phyloP scores from a whole-genome alignment of 495 filamentous ascomycete species.

The Tuber microsphaerosporum region DNA sequence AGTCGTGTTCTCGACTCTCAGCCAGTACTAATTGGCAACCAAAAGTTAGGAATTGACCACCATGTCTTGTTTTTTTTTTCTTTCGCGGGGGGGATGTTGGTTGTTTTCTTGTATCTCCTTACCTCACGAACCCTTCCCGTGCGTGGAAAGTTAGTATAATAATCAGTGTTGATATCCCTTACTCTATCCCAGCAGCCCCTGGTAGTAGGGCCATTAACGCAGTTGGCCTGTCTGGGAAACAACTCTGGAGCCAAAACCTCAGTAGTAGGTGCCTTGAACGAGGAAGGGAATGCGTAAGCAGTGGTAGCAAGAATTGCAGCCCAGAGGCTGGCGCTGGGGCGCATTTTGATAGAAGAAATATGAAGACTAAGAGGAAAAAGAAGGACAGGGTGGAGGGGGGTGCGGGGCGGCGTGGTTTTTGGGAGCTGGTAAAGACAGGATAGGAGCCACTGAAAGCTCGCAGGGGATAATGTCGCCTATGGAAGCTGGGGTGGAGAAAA shows the following conservation, averaged over 20 bases:
- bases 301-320: neutral
- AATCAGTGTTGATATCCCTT: constrained; percentile 53
- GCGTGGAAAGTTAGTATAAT: constrained; percentile 46
- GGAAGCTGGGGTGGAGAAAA: neutral
- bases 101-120: neutral
- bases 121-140: constrained; percentile 46
- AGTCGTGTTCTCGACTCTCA: constrained; percentile 44
- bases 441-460: neutral
- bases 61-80: constrained; percentile 3
- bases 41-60: constrained; percentile 1
- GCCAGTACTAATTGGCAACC: constrained; percentile 39
- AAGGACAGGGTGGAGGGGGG: too few species aligned
- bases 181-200: constrained; percentile 45
- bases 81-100: neutral
- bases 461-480: neutral
- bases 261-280: neutral
- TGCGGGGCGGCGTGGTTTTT: neutral
- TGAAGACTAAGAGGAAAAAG: neutral
- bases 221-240: neutral
- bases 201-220: constrained; percentile 45
- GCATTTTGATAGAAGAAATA: neutral
- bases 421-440: neutral
- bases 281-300: neutral
- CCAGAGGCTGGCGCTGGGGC: neutral
- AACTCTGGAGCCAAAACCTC: neutral